Conservation (phyloP, 805 yeast genomes). For the Barnettozyma siamensis region DNA sequence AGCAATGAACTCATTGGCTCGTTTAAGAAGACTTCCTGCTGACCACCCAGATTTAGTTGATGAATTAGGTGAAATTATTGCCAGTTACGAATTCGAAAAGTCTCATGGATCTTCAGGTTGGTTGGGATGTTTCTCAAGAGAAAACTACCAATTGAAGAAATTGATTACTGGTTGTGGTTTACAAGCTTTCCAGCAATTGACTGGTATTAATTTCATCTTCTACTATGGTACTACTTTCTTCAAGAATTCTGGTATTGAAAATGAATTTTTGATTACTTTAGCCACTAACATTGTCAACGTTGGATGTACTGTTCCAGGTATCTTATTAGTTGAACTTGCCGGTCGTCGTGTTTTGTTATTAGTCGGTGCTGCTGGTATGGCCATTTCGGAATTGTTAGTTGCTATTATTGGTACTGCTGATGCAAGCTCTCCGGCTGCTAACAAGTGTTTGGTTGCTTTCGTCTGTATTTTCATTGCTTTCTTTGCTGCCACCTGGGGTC, state of each 20-base stretch:
- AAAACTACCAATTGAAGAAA: conserved; percentile 37
- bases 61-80: conserved; percentile 43
- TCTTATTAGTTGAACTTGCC: conserved; percentile 45
- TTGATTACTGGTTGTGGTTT: conserved; percentile 38
- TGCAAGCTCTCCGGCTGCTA: conserved; percentile 29
- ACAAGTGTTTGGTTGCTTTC: conserved; percentile 47
- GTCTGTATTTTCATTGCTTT: conserved; percentile 60
- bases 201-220: conserved; percentile 69
- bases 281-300: conserved; percentile 42
- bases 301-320: conserved; percentile 48
- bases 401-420: conserved; percentile 37
- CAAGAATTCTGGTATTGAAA: conserved; percentile 42
- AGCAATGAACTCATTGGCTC: conserved; percentile 51
- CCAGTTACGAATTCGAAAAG: conserved; percentile 41
- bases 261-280: conserved; percentile 39
- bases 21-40: conserved; percentile 44
- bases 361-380: conserved; percentile 60
- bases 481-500: conserved; percentile 85
- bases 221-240: conserved; percentile 66
- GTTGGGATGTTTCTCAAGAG: conserved; percentile 31
- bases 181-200: conserved; percentile 56
- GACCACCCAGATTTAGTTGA: conserved; percentile 40
- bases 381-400: conserved; percentile 55
- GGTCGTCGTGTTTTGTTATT: conserved; percentile 65
- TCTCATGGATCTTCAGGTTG: conserved; percentile 24